A percentile compares a stretch with the other conserved stretches of the same genome.
Evolutionary conservation across 805 yeast genomes (phyloP).

Genomic region (Torulaspora gathmanii): DNA sequence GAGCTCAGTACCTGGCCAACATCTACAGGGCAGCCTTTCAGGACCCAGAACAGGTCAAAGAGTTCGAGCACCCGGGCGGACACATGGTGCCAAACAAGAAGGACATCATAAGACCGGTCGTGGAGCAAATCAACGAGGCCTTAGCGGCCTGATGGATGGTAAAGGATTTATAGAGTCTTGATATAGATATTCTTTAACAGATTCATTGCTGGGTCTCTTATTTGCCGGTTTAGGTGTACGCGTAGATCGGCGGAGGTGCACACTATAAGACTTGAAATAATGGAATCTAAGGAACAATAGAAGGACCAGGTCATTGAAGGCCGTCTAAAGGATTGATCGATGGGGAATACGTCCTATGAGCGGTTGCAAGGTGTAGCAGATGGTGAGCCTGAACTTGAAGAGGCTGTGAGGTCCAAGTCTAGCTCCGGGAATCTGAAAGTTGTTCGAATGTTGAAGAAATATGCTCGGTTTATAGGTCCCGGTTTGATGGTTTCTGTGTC

Average conservation of each 20-base stretch:
- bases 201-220: background rate
- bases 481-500: constrained; percentile 94
- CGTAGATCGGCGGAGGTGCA: background rate
- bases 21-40: constrained; percentile 42
- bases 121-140: constrained; percentile 36
- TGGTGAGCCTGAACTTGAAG: background rate
- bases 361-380: constrained; percentile 6
- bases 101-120: constrained; percentile 43
- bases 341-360: constrained; percentile 11
- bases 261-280: background rate
- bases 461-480: constrained; percentile 76
- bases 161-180: background rate
- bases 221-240: background rate
- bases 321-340: background rate
- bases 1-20: constrained; percentile 58
- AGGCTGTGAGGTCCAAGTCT: constrained; percentile 2
- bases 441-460: constrained; percentile 40
- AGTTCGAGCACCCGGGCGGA: constrained; percentile 87
- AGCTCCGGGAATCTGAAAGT: constrained; percentile 8
- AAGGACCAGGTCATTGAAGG: background rate
- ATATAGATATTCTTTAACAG: background rate
- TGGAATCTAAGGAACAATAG: background rate
- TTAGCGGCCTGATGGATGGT: background rate
- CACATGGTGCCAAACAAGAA: constrained; percentile 93
- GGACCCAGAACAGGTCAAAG: constrained; percentile 38